Conservation (phyloP, 2,329 filamentous ascomycete genomes). For the Ophiostoma novo-ulmi region DNA sequence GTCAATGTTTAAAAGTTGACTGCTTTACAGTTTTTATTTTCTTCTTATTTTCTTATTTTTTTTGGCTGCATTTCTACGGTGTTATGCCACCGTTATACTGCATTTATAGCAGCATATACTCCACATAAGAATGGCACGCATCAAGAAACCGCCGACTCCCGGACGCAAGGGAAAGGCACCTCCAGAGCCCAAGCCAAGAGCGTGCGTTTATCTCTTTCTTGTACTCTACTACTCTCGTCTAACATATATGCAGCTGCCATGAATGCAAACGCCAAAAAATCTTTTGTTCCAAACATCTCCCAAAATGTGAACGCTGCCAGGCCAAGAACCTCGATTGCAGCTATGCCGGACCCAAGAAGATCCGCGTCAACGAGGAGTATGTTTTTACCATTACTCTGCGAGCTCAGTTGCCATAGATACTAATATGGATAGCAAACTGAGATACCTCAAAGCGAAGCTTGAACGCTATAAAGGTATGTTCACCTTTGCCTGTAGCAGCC, state of each 20-base stretch:
- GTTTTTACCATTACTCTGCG: neutral
- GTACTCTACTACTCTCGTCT: neutral
- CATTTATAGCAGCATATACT: neutral
- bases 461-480: slow-evolving; percentile 23
- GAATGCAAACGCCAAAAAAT: slow-evolving; percentile 27
- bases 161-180: slow-evolving; percentile 16
- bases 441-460: slow-evolving; percentile 23
- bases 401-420: neutral
- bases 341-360: slow-evolving; percentile 26
- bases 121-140: slow-evolving; percentile 16
- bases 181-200: slow-evolving; percentile 22
- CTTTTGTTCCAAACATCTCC: slow-evolving; percentile 26
- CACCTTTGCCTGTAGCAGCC: neutral
- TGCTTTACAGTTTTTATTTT: neutral
- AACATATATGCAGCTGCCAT: slow-evolving; percentile 18
- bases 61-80: neutral
- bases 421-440: slow-evolving; percentile 21
- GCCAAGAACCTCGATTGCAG: slow-evolving; percentile 23
- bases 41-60: neutral
- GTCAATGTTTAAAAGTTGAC: neutral
- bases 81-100: neutral
- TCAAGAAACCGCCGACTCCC: slow-evolving; percentile 13
- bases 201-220: slow-evolving; percentile 11
- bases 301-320: slow-evolving; percentile 26
- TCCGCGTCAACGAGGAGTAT: slow-evolving; percentile 26